phyloP scores from a whole-genome alignment of 1,284 basidiomycete genomes.

The Chondrostereum purpureum region DNA sequence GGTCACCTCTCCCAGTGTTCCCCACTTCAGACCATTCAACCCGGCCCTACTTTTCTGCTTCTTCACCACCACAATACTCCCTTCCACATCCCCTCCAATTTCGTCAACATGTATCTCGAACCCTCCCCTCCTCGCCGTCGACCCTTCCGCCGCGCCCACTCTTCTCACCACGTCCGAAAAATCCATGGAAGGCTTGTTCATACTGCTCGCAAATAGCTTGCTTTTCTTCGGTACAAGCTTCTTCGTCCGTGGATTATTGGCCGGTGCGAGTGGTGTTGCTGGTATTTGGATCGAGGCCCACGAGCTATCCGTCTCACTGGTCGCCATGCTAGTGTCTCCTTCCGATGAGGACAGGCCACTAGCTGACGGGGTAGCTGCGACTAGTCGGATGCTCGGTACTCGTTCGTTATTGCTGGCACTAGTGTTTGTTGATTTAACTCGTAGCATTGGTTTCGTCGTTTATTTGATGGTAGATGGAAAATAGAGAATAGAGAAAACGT shows the following conservation, averaged over 20 bases:
- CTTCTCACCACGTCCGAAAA: conserved; percentile 57
- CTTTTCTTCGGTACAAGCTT: conserved; percentile 73
- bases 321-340: conserved; percentile 20
- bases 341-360: conserved; percentile 31
- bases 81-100: conserved; percentile 54
- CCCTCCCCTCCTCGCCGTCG: conserved; percentile 29
- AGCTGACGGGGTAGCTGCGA: conserved; percentile 58
- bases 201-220: conserved; percentile 50
- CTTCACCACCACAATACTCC: conserved; percentile 70
- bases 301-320: conserved; percentile 30
- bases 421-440: no score
- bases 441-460: no score
- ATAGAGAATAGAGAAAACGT: no score
- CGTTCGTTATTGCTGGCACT: no score
- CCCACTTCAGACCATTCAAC: conserved; percentile 61
- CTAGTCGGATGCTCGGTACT: conserved; percentile 46
- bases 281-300: conserved; percentile 21
- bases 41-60: conserved; percentile 67
- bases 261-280: conserved; percentile 21
- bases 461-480: no score
- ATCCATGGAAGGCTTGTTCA: conserved; percentile 39
- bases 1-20: conserved; percentile 12
- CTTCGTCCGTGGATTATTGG: conserved; percentile 30
- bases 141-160: conserved; percentile 31
- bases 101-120: conserved; percentile 1